Conservation (phyloP, 2,329 filamentous ascomycete species). For the Fusarium vanettenii region DNA sequence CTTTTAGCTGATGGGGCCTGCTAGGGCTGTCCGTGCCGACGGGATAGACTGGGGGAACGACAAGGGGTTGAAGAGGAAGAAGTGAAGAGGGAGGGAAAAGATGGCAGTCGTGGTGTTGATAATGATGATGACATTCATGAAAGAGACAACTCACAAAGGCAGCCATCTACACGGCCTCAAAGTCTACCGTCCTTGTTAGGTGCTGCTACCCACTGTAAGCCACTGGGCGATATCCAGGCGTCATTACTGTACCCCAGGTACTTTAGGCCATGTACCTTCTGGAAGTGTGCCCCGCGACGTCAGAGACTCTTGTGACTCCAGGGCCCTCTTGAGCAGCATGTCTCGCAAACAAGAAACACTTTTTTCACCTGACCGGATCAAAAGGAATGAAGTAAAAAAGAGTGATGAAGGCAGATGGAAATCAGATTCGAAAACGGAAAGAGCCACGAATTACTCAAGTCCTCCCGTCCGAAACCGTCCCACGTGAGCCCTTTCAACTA, state of each 20-base stretch:
- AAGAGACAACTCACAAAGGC: constrained; percentile 47
- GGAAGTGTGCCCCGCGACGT: constrained; percentile 33
- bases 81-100: neutral
- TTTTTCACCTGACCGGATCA: neutral
- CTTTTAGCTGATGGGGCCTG: constrained; percentile 19
- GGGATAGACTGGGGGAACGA: neutral
- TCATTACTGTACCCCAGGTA: constrained; percentile 43
- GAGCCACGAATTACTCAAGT: neutral
- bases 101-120: neutral
- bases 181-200: neutral
- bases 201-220: constrained; percentile 28
- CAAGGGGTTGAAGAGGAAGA: neutral
- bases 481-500: constrained; percentile 38
- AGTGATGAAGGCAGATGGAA: neutral
- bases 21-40: neutral
- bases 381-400: neutral
- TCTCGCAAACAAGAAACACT: constrained; percentile 3
- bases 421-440: neutral
- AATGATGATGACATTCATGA: neutral
- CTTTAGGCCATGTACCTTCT: constrained; percentile 14
- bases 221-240: constrained; percentile 39
- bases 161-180: constrained; percentile 45
- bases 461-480: constrained; percentile 5
- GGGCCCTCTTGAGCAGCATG: constrained; percentile 16
- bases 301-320: constrained; percentile 9